Conservation (phyloP, 805 yeast species). For the Candida alai region DNA sequence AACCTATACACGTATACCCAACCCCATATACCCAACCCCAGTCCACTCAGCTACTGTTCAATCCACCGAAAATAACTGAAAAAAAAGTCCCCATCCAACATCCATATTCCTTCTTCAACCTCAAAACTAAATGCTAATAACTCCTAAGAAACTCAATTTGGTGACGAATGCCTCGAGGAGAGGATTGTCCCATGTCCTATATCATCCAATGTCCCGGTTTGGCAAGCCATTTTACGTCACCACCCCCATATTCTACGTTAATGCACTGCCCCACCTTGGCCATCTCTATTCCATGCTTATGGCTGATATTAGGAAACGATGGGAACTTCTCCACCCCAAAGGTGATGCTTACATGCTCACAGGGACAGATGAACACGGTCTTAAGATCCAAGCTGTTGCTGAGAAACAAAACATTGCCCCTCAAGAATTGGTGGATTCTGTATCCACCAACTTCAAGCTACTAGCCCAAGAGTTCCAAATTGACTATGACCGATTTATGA, state of each 20-base stretch:
- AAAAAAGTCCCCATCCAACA: no score
- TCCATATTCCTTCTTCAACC: no score
- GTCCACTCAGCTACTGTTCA: no score
- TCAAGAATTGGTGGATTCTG: constrained; percentile 65
- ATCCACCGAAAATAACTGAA: no score
- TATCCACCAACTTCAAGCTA: constrained; percentile 58
- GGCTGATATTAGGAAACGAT: constrained; percentile 74
- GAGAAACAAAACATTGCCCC: constrained; percentile 46
- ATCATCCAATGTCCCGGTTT: background rate
- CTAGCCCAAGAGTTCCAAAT: constrained; percentile 61
- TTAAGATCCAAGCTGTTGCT: constrained; percentile 89
- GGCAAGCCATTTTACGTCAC: constrained; percentile 52
- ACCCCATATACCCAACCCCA: no score
- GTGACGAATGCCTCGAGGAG: no score
- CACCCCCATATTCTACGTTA: constrained; percentile 94
- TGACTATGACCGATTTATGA: constrained; percentile 68
- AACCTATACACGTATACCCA: no score
- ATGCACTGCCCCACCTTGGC: constrained; percentile 92
- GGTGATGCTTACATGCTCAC: constrained; percentile 58
- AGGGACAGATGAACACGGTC: constrained; percentile 97
- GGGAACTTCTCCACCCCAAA: constrained; percentile 48
- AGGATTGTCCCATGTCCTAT: no score
- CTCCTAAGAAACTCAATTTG: no score
- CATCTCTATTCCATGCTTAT: constrained; percentile 85
- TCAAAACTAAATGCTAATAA: no score